Conservation (phyloP, 495 filamentous ascomycete species). For the Penicillium alfredii region DNA sequence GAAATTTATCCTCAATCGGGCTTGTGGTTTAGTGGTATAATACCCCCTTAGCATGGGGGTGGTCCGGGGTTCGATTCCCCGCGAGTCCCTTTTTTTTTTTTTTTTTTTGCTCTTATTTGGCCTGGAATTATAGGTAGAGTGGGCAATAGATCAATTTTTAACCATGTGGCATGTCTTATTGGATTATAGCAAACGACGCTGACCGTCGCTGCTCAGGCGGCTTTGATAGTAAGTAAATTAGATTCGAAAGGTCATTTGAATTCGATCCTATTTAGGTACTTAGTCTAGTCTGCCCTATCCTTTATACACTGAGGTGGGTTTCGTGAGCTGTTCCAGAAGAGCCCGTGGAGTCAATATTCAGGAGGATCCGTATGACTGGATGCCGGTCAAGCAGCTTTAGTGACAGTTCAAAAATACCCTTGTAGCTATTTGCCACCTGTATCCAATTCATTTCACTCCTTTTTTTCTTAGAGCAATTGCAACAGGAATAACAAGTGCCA, state of each 20-base stretch:
- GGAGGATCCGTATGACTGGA: slow-evolving; percentile 7
- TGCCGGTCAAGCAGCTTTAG: slow-evolving; percentile 12
- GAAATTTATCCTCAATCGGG: no score
- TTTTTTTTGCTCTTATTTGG: no score
- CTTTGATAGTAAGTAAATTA: no score
- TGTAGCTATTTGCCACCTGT: slow-evolving; percentile 3
- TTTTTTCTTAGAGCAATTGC: neutral
- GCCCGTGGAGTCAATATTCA: slow-evolving; percentile 6
- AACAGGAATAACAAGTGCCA: neutral
- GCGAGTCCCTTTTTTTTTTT: no score
- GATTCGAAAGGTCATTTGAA: no score
- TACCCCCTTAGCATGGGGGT: slow-evolving; percentile 40
- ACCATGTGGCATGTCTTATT: no score
- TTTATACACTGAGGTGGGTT: slow-evolving; percentile 6
- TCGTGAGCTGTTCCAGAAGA: slow-evolving; percentile 8
- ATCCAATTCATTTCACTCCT: neutral
- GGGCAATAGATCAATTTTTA: no score
- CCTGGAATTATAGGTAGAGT: no score
- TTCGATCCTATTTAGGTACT: no score
- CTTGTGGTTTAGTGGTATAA: slow-evolving; percentile 35
- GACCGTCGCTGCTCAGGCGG: no score
- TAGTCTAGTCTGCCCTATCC: no score
- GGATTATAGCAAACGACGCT: no score
- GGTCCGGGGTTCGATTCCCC: slow-evolving; percentile 51
- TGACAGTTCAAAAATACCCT: slow-evolving; percentile 9